Percentiles rank a stretch among this genome's conserved stretches.
These are phyloP conservation scores for Acacia concinna DNA, from an alignment of 331 rosid species.

Conservation along the genomic window DNA sequence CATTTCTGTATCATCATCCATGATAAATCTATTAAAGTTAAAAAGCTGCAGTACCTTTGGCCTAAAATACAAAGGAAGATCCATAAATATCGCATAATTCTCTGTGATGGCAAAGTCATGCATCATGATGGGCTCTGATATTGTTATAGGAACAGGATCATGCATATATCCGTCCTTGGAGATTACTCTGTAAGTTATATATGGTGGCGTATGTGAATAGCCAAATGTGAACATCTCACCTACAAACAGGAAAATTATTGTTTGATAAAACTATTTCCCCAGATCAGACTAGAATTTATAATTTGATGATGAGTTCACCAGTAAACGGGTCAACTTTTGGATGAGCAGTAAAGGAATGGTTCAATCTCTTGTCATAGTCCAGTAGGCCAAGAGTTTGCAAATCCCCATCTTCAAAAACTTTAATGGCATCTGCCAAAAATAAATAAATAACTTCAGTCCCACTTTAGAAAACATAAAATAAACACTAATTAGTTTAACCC, in stretches of 20 bases:
- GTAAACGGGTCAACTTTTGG: constrained; percentile 96
- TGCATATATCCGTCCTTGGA: constrained; percentile 88
- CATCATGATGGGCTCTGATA: constrained; percentile 89
- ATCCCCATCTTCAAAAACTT: constrained; percentile 97
- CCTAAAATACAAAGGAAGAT: constrained; percentile 79
- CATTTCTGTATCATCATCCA: neutral
- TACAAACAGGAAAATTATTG: constrained; percentile 44
- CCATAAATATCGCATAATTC: constrained; percentile 86
- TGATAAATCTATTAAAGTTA: constrained; percentile 19
- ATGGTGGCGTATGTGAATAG: constrained; percentile 79
- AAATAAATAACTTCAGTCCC: constrained; percentile 28
- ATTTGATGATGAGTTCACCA: constrained; percentile 50
- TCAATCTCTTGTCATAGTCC: constrained; percentile 92
- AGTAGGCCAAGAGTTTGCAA: constrained; percentile 87
- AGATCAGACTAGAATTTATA: constrained; percentile 23
- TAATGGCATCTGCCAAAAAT: constrained; percentile 66
- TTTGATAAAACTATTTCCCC: constrained; percentile 24
- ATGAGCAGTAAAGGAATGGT: constrained; percentile 96
- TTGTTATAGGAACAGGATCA: constrained; percentile 89
- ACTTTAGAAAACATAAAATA: constrained; percentile 25
- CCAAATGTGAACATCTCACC: constrained; percentile 99
- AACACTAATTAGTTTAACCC: constrained; percentile 5
- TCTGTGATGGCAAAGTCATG: constrained; percentile 94
- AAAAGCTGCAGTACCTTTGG: constrained; percentile 71
- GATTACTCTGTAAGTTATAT: constrained; percentile 86